Evolutionary conservation across 2,329 filamentous ascomycete genomes (phyloP).

Genomic region (Ceratocystis alfenasii): DNA sequence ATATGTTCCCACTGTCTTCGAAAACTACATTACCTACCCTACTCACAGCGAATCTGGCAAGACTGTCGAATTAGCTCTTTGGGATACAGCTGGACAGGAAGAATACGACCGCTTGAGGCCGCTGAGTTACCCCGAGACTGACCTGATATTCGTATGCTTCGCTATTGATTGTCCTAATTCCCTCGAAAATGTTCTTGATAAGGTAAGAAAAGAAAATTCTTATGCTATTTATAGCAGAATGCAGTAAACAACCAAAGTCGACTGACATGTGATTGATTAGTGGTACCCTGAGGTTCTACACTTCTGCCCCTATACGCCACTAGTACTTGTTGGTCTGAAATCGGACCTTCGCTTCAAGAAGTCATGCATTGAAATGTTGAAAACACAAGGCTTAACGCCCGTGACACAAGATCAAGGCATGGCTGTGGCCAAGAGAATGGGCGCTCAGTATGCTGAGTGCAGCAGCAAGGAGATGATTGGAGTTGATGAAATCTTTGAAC

Average conservation of each 20-base stretch:
- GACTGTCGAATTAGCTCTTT: slow-evolving; percentile 89
- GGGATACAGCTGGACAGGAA: slow-evolving; percentile 97
- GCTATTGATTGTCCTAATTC: slow-evolving; percentile 98
- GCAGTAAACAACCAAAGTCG: background rate
- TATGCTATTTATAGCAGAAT: background rate
- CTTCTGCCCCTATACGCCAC: slow-evolving; percentile 93
- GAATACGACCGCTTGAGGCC: slow-evolving; percentile 95
- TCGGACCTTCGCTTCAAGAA: slow-evolving; percentile 92
- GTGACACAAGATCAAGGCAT: slow-evolving; percentile 85
- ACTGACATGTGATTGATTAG: slow-evolving; percentile 35
- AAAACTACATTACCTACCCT: slow-evolving; percentile 98
- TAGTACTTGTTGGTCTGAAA: slow-evolving; percentile 92
- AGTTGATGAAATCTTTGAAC: slow-evolving; percentile 91
- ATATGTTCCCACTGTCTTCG: slow-evolving; percentile 98
- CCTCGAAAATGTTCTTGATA: slow-evolving; percentile 96
- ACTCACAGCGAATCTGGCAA: slow-evolving; percentile 79
- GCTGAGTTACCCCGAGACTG: slow-evolving; percentile 94
- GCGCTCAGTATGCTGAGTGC: slow-evolving; percentile 92
- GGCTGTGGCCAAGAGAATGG: slow-evolving; percentile 84
- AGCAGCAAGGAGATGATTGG: slow-evolving; percentile 95
- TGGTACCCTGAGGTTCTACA: slow-evolving; percentile 99
- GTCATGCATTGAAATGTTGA: slow-evolving; percentile 96
- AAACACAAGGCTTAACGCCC: slow-evolving; percentile 90
- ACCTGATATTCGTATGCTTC: slow-evolving; percentile 96
- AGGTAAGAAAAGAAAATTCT: slow-evolving; percentile 47